phyloP scores from a whole-genome alignment of 371 early-diverging fungal species.

The Parasitella parasitica region DNA sequence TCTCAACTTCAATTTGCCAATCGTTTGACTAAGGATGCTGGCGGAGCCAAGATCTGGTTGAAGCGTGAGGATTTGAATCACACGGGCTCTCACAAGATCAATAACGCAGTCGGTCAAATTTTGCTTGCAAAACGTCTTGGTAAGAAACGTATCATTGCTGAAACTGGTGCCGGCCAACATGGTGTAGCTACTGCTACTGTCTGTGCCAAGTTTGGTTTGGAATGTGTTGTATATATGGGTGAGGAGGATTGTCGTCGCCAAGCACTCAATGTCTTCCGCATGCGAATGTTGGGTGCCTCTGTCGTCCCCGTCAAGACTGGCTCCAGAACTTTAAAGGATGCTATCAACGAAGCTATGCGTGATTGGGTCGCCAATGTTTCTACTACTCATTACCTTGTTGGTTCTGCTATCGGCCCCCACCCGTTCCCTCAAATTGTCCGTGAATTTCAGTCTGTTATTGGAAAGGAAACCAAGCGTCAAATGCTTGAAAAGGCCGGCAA shows the following conservation, averaged over 20 bases:
- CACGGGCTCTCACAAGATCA: slow-evolving; percentile 98
- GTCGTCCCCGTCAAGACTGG: slow-evolving; percentile 86
- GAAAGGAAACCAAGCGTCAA: slow-evolving; percentile 82
- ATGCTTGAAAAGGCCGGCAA: slow-evolving; percentile 79
- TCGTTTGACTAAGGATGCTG: slow-evolving; percentile 75
- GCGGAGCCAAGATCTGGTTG: slow-evolving; percentile 94
- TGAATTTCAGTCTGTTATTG: slow-evolving; percentile 96
- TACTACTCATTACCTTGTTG: slow-evolving; percentile 94
- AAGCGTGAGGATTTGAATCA: slow-evolving; percentile 98
- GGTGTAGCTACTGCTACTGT: slow-evolving; percentile 98
- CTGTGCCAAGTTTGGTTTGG: slow-evolving; percentile 96
- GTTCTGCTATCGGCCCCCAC: slow-evolving; percentile 94
- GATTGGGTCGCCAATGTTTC: slow-evolving; percentile 97
- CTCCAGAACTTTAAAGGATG: slow-evolving; percentile 92
- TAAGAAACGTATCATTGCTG: slow-evolving; percentile 96
- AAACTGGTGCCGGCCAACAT: slow-evolving; percentile 98
- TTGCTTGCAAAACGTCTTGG: slow-evolving; percentile 93
- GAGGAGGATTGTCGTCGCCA: slow-evolving; percentile 94
- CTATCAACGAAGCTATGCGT: slow-evolving; percentile 97
- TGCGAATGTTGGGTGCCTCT: slow-evolving; percentile 90
- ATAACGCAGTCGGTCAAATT: slow-evolving; percentile 95
- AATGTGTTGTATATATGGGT: slow-evolving; percentile 97
- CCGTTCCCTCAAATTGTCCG: slow-evolving; percentile 95
- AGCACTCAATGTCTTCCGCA: slow-evolving; percentile 95
- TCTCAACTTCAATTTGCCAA: slow-evolving; percentile 86